Evolutionary conservation across 805 yeast species (phyloP).

Genomic region (Limtongia smithiae): DNA sequence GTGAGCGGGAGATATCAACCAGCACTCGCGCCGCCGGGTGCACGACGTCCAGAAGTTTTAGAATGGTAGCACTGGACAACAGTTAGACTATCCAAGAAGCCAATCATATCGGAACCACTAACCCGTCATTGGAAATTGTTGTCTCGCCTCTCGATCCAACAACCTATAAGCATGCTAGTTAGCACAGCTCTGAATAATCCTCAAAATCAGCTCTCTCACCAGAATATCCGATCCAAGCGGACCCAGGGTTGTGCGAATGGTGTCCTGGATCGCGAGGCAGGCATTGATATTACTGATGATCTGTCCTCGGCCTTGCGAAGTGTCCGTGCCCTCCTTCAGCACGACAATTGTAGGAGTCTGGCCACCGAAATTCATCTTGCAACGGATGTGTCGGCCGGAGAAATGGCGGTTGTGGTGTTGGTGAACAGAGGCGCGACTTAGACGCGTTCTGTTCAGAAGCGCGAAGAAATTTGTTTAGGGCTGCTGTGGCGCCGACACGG

Average conservation of each 20-base stretch:
- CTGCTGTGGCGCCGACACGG: too few relatives aligned
- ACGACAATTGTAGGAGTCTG: conserved; percentile 99
- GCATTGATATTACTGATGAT: conserved; percentile 94
- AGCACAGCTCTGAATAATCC: neutral
- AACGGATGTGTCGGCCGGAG: too few relatives aligned
- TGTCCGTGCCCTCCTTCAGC: conserved; percentile 94
- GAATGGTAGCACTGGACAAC: conserved; percentile 71
- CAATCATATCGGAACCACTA: neutral
- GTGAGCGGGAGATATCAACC: conserved; percentile 92
- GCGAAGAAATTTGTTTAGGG: too few relatives aligned
- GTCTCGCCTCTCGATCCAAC: conserved; percentile 81
- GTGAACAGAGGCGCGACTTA: too few relatives aligned
- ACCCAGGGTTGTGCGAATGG: conserved; percentile 90
- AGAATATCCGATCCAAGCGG: conserved; percentile 96
- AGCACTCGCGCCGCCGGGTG: conserved; percentile 97
- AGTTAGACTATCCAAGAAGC: neutral
- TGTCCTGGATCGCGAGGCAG: conserved; percentile 94
- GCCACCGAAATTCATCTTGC: conserved; percentile 79
- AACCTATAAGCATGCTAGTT: conserved; percentile 39
- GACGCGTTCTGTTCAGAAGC: too few relatives aligned
- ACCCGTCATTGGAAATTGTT: conserved; percentile 89
- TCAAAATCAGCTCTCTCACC: conserved; percentile 28
- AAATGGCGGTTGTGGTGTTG: too few relatives aligned
- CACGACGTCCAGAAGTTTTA: conserved; percentile 86
- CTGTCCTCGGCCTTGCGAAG: conserved; percentile 96